Evolutionary conservation across 2,329 filamentous ascomycete species (phyloP), one percentile per base, ranked within the genome.

Genomic region (Aspergillus ruber): DNA sequence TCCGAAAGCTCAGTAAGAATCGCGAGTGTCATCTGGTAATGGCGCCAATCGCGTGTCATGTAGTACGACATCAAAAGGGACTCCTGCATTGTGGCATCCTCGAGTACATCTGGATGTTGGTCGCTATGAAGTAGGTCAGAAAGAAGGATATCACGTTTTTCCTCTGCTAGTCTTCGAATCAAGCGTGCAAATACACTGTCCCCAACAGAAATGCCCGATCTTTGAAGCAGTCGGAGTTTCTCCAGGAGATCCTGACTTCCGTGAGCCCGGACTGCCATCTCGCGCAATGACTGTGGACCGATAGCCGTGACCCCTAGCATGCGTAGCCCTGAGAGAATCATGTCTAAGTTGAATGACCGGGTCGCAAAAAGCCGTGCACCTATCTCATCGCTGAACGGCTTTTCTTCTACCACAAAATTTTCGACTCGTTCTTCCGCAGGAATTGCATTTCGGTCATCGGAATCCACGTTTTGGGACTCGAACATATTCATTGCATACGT

Each of bases 331-430:
- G 79, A 79, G 46, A 94, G 81, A 21, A 88, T 81, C 54, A 85
- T 79, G 47, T 90, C 82, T 8, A 90, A 73, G 1, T 84, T 80
- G 18, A 93, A 77, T 65, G 87, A 86, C 48, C 76, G 84, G 1
- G 83, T 86, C 8, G 90, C 90, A 63, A 95, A 90, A 71, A 89
- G 82, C 53, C 84, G 80, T n/a, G 90, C 86, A 15, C 86, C 85
- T 25, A 94, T 77, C 0, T 74, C 69, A 63, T 93, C 88, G 58
- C 80, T 84, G 52, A 82, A 79, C 7, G 69, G 66, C 50, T 77
- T 81, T 32, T 60, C 66, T 17, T 59, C 50, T 3, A 53, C 47
- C 49, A 50, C 7, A 20, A 5, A 17, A 27, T 45, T 15, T 42
- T 13, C n/a, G 45, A 18, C 29, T 9, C 3, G n/a, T 43, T 15